Base-by-base conservation (phyloP, 2,329 filamentous ascomycete genomes). In the Fusarium setosum region DNA sequence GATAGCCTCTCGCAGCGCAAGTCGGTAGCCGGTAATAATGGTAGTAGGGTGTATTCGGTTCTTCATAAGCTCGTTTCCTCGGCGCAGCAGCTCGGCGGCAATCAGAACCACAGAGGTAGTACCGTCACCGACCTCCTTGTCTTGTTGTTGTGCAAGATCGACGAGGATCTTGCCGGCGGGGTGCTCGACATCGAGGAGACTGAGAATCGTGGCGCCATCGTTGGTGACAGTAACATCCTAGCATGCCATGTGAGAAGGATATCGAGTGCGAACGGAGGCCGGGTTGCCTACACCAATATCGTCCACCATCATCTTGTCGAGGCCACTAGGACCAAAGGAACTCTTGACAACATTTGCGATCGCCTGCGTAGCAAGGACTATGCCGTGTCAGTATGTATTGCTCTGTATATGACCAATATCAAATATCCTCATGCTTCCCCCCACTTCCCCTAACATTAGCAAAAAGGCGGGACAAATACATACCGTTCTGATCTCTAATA, bases 251-350 rank as follows among this genome's bases (percentile, higher is more conserved):
- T 72, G 61, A 71, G 71, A 62, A 56, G 59, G 50, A 37, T 29
- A 57, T 60, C 40, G 41, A 60, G 47, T 20, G 50, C 59, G 56
- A 61, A 65, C 63, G 57, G 65, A 57, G 52, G 40, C 17, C 31
- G 35, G 53, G 55, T 68, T 64, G 73, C 90, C 73, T 88, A 93
- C 91, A 76, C 96, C 96, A 79, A 99, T 98, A 78, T 99, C 96
- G 82, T 99, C 96, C 73, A 99, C 96, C 96, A 99, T 98, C 96
- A 99, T 99, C 88, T 99, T 99, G 80, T 99, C 96, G 70, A 99
- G 87, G 47, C 96, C 96, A 65, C 93, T 97, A 50, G 96, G 96
- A 56, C 96, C 96, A 77, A 99, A 99, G 15, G 96, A 99, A 81
- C 93, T 97, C 85, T 97, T 98, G 80, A 99, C 94, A 61, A 99